Evolutionary conservation across 1,139 yeast genomes (phyloP).

Genomic region (Eremothecium cymbalariae): DNA sequence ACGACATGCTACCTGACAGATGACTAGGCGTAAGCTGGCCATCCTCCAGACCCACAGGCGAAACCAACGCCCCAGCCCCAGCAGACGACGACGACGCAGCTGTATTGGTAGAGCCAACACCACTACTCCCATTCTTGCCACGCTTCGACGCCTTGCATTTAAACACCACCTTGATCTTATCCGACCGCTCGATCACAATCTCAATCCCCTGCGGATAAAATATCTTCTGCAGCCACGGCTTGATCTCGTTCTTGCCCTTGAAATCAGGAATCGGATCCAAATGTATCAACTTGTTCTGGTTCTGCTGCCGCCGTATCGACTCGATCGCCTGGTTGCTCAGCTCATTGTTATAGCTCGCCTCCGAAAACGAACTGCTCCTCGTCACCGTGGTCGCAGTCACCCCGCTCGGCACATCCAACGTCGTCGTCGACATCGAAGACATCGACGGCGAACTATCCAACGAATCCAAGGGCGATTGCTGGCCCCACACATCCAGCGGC

Average conservation of each 20-base stretch:
- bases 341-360: constrained; percentile 12
- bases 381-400: constrained; percentile 6
- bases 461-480: constrained; percentile 9
- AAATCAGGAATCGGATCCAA: constrained; percentile 37
- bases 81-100: not conserved
- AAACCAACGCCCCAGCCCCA: constrained; percentile 12
- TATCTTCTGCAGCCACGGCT: constrained; percentile 57
- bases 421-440: constrained; percentile 3
- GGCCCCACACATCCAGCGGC: constrained; percentile 7
- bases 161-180: constrained; percentile 58
- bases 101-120: not conserved
- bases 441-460: constrained; percentile 3
- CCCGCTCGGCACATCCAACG: constrained; percentile 7
- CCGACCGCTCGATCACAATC: constrained; percentile 64
- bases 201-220: constrained; percentile 46
- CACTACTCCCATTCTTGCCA: constrained; percentile 15
- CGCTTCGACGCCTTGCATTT: constrained; percentile 46
- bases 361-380: constrained; percentile 5
- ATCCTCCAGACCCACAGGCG: constrained; percentile 3
- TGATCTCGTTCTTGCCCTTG: constrained; percentile 42
- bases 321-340: constrained; percentile 17
- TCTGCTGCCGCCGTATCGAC: constrained; percentile 16
- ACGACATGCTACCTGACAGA: not conserved
- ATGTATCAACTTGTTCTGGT: constrained; percentile 31
- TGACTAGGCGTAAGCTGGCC: too few species aligned